Base-by-base conservation (phyloP, 306 rosid genomes). In the Amphicarpaea edgeworthii region DNA sequence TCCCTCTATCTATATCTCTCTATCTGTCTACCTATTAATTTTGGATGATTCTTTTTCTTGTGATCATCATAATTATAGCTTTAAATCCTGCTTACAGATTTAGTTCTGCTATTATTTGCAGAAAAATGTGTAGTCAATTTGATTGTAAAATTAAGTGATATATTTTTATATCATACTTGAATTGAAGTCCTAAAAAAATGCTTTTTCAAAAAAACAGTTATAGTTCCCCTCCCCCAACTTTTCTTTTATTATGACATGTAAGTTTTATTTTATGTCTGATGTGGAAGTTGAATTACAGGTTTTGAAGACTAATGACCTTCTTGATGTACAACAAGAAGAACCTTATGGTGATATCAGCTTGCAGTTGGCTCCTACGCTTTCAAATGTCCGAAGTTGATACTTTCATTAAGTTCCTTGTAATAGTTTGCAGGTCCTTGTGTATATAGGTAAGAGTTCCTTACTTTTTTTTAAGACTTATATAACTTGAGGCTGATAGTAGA, bases 281-380 rank as follows among this genome's bases (percentile, higher is more conserved):
- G 47, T 81, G 73, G 77, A 49, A 64, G 24, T 78, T 58, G 32
- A 20, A 51, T 73, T 50, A 32, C 86, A 91, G 97, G 96, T 90
- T 53, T 83, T 94, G 80, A 90, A 86, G 86, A 88, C 86, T 72
- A 51, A 75, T 59, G 82, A 72, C 46, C 87, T 86, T 28, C 30
- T 91, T 76, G 88, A 86, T 61, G 87, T 90, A 50, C 73, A 83
- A 15, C 93, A 90, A 87, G 91, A 91, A 73, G 80, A 49, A 45
- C 88, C 93, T 58, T 88, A 88, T 32, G 90, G 86, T 45, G 97
- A 94, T 83, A 58, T 91, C 68, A 77, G 24, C 72, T 84, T 91
- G 85, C 86, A 79, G 50, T 68, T 92, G 80, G 88, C 88, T 8
- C 73, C 83, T n/a, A 14, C 3, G 23, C 24, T 24, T 24, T 57